Percentiles rank a stretch among this genome's conserved stretches.
Conservation (phyloP, 2,329 filamentous ascomycete species). For the Cladophialophora psammophila region DNA sequence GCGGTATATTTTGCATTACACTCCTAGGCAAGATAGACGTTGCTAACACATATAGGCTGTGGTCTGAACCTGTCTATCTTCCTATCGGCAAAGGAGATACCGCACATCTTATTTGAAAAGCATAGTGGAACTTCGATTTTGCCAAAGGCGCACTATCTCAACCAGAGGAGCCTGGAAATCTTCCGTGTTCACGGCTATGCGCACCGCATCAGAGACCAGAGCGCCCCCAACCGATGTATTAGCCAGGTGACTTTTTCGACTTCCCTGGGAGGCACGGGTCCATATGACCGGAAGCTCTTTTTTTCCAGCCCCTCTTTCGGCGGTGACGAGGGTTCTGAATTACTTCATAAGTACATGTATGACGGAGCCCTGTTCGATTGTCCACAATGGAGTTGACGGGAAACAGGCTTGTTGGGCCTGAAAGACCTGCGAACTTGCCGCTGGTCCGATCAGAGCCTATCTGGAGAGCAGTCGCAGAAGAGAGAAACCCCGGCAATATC, state of each 20-base stretch:
- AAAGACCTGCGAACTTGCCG: conserved; percentile 16
- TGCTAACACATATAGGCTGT: conserved; percentile 17
- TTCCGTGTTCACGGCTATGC: conserved; percentile 44
- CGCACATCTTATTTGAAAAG: conserved; percentile 44
- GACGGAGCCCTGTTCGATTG: conserved; percentile 38
- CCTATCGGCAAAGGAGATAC: conserved; percentile 42
- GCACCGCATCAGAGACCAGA: conserved; percentile 39
- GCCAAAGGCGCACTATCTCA: conserved; percentile 45
- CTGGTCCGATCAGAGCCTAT: conserved; percentile 48
- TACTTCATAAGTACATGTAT: conserved; percentile 4
- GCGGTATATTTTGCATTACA: conserved; percentile 26
- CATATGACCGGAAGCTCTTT: conserved; percentile 18
- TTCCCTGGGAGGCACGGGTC: conserved; percentile 41
- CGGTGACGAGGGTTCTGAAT: conserved; percentile 1
- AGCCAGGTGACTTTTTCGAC: conserved; percentile 45
- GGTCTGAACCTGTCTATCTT: conserved; percentile 44
- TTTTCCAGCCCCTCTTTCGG: conserved; percentile 4
- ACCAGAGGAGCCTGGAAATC: conserved; percentile 41
- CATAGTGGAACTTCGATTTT: conserved; percentile 44
- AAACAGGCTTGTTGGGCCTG: conserved; percentile 6
- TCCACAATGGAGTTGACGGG: neutral
- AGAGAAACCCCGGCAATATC: conserved; percentile 43
- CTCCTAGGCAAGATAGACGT: neutral
- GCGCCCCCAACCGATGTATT: conserved; percentile 41
- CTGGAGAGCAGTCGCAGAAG: conserved; percentile 41